Conservation (phyloP, 2,329 filamentous ascomycete genomes). For the Lizonia empirigonia region DNA sequence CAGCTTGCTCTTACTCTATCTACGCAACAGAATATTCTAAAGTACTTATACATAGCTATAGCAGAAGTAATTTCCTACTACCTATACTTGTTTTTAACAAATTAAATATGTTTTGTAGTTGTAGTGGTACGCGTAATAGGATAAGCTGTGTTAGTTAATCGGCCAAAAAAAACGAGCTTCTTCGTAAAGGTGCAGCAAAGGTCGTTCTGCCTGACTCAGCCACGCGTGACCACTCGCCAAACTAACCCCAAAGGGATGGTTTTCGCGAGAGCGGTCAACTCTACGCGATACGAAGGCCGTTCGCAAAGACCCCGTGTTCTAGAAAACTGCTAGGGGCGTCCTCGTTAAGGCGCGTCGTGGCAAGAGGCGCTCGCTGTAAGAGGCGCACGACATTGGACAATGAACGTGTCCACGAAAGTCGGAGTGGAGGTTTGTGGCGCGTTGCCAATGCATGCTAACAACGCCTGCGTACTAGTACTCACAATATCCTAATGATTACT, state of each 20-base stretch:
- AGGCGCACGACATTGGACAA: not conserved
- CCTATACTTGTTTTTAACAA: no score
- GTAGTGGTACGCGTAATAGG: no score
- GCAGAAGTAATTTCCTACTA: no score
- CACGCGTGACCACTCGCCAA: conserved; percentile 17
- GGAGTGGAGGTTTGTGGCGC: not conserved
- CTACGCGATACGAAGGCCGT: conserved; percentile 6
- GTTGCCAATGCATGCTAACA: not conserved
- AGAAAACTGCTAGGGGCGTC: conserved; percentile 14
- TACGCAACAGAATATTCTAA: no score
- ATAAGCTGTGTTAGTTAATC: no score
- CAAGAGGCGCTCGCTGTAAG: not conserved
- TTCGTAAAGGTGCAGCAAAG: conserved; percentile 9
- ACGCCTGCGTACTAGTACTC: not conserved
- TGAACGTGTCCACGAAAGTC: not conserved
- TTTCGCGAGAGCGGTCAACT: conserved; percentile 18
- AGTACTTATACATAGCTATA: no score
- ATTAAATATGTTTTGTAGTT: no score
- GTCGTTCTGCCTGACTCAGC: conserved; percentile 14
- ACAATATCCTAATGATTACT: conserved; percentile 4
- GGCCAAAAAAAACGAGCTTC: no score
- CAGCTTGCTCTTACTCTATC: no score
- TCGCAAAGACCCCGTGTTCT: conserved; percentile 8
- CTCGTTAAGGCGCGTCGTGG: not conserved
- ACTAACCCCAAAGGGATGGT: conserved; percentile 15